Percentiles rank a stretch among this genome's conserved stretches.
Conservation (phyloP, 495 filamentous ascomycete genomes). For the Talaromyces stipitatus region DNA sequence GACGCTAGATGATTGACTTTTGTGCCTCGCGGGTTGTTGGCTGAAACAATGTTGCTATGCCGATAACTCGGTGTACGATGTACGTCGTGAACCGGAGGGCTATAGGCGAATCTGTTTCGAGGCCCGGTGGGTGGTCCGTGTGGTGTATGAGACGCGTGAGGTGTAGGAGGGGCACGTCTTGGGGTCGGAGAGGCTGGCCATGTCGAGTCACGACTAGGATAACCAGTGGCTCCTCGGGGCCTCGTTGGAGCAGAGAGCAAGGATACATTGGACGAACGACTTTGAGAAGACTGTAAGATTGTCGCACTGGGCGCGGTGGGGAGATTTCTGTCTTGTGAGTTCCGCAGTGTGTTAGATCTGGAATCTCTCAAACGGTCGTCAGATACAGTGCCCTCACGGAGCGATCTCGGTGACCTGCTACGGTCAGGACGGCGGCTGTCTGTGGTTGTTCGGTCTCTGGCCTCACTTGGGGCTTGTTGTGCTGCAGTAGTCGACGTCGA, state of each 20-base stretch:
- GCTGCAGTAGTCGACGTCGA: neutral
- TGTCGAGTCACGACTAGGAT: slow-evolving; percentile 17
- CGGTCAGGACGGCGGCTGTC: neutral
- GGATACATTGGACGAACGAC: slow-evolving; percentile 40
- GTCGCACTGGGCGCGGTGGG: slow-evolving; percentile 25
- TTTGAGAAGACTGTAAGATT: slow-evolving; percentile 40
- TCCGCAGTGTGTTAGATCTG: neutral
- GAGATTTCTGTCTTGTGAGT: slow-evolving; percentile 24
- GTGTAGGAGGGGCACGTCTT: slow-evolving; percentile 29
- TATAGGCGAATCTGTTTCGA: slow-evolving; percentile 28
- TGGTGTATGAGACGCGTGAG: slow-evolving; percentile 1
- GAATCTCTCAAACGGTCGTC: neutral
- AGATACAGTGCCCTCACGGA: neutral
- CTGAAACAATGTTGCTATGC: slow-evolving; percentile 39
- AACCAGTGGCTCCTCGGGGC: slow-evolving; percentile 41
- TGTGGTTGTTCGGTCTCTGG: neutral
- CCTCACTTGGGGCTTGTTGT: neutral
- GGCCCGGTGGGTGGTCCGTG: slow-evolving; percentile 35
- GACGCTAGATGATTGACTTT: slow-evolving; percentile 44
- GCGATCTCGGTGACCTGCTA: neutral
- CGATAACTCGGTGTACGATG: slow-evolving; percentile 36
- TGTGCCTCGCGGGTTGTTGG: slow-evolving; percentile 42
- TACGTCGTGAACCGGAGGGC: slow-evolving; percentile 16
- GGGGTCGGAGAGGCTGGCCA: slow-evolving; percentile 27
- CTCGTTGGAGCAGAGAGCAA: slow-evolving; percentile 53